Percentiles rank a stretch among this genome's conserved stretches.
Conservation (phyloP, 208 protist genomes). For the Acanthamoeba sp. region DNA sequence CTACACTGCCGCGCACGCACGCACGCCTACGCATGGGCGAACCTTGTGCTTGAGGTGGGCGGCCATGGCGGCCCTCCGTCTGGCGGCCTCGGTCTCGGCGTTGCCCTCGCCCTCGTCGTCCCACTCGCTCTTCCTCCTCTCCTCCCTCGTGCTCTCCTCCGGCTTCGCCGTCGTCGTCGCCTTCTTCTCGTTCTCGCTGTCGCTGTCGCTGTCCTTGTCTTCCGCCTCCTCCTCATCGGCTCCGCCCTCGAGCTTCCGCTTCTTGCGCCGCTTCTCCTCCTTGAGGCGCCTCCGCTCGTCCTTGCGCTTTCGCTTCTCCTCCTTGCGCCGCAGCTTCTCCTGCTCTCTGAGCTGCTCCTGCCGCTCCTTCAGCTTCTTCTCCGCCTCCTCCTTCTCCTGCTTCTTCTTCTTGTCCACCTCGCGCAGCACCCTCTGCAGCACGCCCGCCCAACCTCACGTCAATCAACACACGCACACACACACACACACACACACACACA, state of each 20-base stretch:
- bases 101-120: slow-evolving; percentile 4
- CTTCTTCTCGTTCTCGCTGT: too few species aligned
- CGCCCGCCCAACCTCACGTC: neutral
- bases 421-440: slow-evolving; percentile 47
- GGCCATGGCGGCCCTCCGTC: slow-evolving; percentile 3
- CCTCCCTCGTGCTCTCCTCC: neutral
- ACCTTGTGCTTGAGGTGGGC: slow-evolving; percentile 31
- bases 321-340: slow-evolving; percentile 35
- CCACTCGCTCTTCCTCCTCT: slow-evolving; percentile 12
- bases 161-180: neutral
- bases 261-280: slow-evolving; percentile 61
- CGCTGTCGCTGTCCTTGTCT: neutral
- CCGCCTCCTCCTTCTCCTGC: slow-evolving; percentile 68
- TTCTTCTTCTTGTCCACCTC: slow-evolving; percentile 77
- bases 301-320: slow-evolving; percentile 53
- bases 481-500: neutral
- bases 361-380: slow-evolving; percentile 54
- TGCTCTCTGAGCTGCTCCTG: slow-evolving; percentile 48
- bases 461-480: neutral
- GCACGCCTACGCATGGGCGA: too few species aligned
- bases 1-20: too few species aligned
- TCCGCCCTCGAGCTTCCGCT: neutral
- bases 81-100: neutral
- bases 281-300: slow-evolving; percentile 48
- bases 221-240: neutral